These are phyloP conservation scores for Sutorius australiensis DNA, from an alignment of 768 basidiomycete genomes.

Conservation along the genomic window DNA sequence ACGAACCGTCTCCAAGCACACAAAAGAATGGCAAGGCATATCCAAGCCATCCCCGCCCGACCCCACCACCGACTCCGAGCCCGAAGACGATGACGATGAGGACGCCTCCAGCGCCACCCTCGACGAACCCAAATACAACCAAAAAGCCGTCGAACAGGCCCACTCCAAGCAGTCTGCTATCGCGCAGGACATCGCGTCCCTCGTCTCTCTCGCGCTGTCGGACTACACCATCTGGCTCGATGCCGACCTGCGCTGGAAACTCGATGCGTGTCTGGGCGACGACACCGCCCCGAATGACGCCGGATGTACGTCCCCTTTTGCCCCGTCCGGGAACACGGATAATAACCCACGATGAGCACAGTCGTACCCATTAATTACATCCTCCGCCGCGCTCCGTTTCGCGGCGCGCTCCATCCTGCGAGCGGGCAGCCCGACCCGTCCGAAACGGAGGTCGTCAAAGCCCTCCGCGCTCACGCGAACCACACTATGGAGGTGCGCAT, in stretches of 20 bases:
- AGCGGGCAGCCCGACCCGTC: slow-evolving; percentile 12
- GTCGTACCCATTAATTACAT: slow-evolving; percentile 61
- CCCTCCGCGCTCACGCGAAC: slow-evolving; percentile 48
- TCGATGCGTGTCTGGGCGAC: slow-evolving; percentile 34
- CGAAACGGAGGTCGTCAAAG: slow-evolving; percentile 54
- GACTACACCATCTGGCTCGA: slow-evolving; percentile 68
- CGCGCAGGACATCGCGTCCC: slow-evolving; percentile 45
- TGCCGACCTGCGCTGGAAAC: slow-evolving; percentile 46
- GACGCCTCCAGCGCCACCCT: background rate
- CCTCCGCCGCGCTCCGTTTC: slow-evolving; percentile 36
- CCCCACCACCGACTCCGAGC: background rate
- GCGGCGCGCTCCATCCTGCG: slow-evolving; percentile 10
- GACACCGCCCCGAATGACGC: slow-evolving; percentile 22
- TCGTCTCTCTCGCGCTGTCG: slow-evolving; percentile 62
- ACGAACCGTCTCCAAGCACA: slow-evolving; percentile 39
- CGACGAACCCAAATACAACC: slow-evolving; percentile 27
- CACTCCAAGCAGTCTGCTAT: slow-evolving; percentile 18
- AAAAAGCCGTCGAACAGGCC: slow-evolving; percentile 13
- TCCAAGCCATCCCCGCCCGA: slow-evolving; percentile 10
- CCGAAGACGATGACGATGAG: slow-evolving; percentile 2
- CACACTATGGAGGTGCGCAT: slow-evolving; percentile 59
- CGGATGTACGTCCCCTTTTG: slow-evolving; percentile 48
- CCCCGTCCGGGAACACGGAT: background rate
- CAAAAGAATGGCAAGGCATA: slow-evolving; percentile 24
- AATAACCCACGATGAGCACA: slow-evolving; percentile 21